These are phyloP conservation scores for Suhomyces guaymorum DNA, from an alignment of 1,139 yeast species.

Conservation along the genomic window DNA sequence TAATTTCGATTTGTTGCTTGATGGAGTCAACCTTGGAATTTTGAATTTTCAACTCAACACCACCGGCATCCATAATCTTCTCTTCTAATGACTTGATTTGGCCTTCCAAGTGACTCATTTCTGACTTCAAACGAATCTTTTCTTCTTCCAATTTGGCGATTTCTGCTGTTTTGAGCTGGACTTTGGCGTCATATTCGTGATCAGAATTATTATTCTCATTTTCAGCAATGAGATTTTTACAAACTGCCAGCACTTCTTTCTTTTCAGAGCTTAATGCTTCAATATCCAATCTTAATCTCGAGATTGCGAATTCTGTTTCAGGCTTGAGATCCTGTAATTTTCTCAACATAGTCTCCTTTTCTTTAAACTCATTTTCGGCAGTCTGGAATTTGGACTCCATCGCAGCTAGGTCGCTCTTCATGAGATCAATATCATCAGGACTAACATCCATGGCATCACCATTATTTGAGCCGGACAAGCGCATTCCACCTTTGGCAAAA, in stretches of 20 bases:
- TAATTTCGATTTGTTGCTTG: conserved; percentile 64
- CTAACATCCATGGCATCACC: conserved; percentile 32
- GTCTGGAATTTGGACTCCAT: conserved; percentile 58
- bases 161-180: conserved; percentile 38
- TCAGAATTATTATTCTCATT: conserved; percentile 29
- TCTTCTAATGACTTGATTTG: conserved; percentile 66
- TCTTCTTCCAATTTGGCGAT: conserved; percentile 39
- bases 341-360: conserved; percentile 60
- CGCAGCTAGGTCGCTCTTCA: conserved; percentile 54
- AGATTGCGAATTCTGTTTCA: conserved; percentile 62
- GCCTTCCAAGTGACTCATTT: conserved; percentile 59
- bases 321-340: conserved; percentile 68
- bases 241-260: conserved; percentile 39
- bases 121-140: conserved; percentile 46
- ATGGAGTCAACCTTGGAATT: conserved; percentile 80
- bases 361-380: conserved; percentile 54
- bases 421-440: conserved; percentile 58
- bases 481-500: conserved; percentile 67
- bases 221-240: conserved; percentile 41
- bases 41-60: conserved; percentile 78
- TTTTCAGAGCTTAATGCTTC: conserved; percentile 55
- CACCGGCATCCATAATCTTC: conserved; percentile 88
- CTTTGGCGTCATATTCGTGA: conserved; percentile 34
- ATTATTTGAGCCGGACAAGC: conserved; percentile 30
- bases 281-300: conserved; percentile 65